A percentile compares a stretch with the other conserved stretches of the same genome.
phyloP scores from a whole-genome alignment of 2,329 filamentous ascomycete species.

The Pyrenophora seminiperda region DNA sequence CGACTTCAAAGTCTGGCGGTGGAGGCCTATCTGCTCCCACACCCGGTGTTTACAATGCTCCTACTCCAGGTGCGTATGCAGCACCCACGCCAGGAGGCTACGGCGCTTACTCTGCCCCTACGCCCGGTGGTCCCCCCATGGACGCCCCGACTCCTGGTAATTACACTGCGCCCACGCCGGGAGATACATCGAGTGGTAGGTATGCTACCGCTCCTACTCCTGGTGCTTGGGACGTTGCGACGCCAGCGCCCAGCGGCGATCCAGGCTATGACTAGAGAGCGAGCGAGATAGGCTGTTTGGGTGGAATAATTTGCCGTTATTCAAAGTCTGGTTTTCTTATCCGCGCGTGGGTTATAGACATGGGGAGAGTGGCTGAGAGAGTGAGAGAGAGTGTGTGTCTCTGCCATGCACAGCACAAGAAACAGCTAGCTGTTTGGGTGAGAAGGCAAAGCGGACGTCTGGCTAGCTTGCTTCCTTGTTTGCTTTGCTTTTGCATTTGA shows the following conservation, averaged over 20 bases:
- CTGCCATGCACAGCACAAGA: too few species aligned
- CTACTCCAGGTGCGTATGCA: conserved; percentile 45
- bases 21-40: conserved; percentile 38
- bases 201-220: conserved; percentile 64
- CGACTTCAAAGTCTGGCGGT: conserved; percentile 35
- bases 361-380: too few species aligned
- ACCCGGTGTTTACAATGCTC: conserved; percentile 43
- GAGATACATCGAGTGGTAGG: conserved; percentile 30
- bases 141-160: conserved; percentile 49
- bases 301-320: too few species aligned
- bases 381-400: too few species aligned
- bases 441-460: too few species aligned
- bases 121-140: conserved; percentile 44
- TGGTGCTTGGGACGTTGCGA: conserved; percentile 60
- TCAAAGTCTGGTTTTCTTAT: too few species aligned
- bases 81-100: conserved; percentile 44
- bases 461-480: too few species aligned
- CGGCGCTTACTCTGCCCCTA: conserved; percentile 45
- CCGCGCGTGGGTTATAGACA: too few species aligned
- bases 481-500: too few species aligned
- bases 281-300: too few species aligned
- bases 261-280: conserved; percentile 31
- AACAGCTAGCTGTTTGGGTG: too few species aligned
- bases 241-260: conserved; percentile 35
- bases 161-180: conserved; percentile 49